phyloP scores from a whole-genome alignment of 495 filamentous ascomycete species.

The Tuber borchii region DNA sequence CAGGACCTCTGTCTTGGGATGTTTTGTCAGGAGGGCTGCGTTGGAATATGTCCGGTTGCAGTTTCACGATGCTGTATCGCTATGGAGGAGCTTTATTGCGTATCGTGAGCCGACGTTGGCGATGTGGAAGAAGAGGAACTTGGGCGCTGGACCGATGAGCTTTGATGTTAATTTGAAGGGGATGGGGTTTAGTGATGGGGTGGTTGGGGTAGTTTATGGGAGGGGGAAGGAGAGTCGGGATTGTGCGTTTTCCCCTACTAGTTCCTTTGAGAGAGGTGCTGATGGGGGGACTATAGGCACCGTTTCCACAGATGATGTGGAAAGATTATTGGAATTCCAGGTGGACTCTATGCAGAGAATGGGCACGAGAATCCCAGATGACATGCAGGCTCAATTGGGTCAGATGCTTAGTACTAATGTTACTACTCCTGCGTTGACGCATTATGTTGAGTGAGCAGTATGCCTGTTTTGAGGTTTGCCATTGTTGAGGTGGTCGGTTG shows the following conservation, averaged over 20 bases:
- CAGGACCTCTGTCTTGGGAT: slow-evolving; percentile 71
- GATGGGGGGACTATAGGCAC: slow-evolving; percentile 20
- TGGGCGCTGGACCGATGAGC: slow-evolving; percentile 54
- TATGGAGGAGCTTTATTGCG: slow-evolving; percentile 73
- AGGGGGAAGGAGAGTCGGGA: slow-evolving; percentile 28
- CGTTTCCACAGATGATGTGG: slow-evolving; percentile 75
- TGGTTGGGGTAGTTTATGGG: slow-evolving; percentile 57
- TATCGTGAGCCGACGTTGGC: slow-evolving; percentile 70
- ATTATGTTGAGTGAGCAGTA: slow-evolving; percentile 62
- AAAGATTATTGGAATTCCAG: slow-evolving; percentile 78
- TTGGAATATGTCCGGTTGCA: slow-evolving; percentile 75
- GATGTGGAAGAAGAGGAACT: slow-evolving; percentile 64
- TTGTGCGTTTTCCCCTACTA: slow-evolving; percentile 9
- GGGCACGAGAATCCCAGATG: slow-evolving; percentile 64
- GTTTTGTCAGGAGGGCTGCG: slow-evolving; percentile 68
- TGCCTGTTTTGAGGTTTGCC: neutral
- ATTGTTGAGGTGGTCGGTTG: slow-evolving; percentile 12
- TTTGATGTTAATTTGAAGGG: slow-evolving; percentile 52
- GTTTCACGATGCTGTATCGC: slow-evolving; percentile 64
- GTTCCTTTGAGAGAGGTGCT: neutral
- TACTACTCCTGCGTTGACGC: slow-evolving; percentile 62
- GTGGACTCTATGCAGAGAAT: slow-evolving; percentile 78
- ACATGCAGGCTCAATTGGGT: slow-evolving; percentile 58
- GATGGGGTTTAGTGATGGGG: slow-evolving; percentile 42
- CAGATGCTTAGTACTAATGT: slow-evolving; percentile 60